Conservation (phyloP, 306 rosid species). For the Oxytropis ochrocephala region DNA sequence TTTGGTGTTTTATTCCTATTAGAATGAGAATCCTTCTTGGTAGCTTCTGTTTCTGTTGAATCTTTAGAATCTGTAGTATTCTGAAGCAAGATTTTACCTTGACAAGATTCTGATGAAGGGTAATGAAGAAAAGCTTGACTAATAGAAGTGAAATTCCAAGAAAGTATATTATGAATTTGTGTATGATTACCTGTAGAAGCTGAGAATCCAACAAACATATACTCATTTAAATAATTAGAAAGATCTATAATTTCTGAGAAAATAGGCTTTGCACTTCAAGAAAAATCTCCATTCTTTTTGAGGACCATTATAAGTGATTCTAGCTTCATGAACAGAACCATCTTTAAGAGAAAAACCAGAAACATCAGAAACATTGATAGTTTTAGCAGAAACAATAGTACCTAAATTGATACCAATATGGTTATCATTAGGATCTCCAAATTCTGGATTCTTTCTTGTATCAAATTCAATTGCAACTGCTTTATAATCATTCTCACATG, state of each 20-base stretch:
- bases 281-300: constrained; percentile 52
- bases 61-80: background rate
- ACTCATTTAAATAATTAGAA: constrained; percentile 47
- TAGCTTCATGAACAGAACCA: constrained; percentile 35
- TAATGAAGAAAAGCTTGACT: constrained; percentile 60
- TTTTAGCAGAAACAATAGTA: constrained; percentile 41
- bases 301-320: constrained; percentile 56
- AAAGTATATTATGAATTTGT: constrained; percentile 60
- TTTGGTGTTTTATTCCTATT: constrained; percentile 21
- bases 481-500: constrained; percentile 56
- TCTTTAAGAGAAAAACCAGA: constrained; percentile 44
- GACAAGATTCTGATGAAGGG: constrained; percentile 56
- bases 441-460: constrained; percentile 52
- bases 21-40: constrained; percentile 9
- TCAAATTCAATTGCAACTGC: constrained; percentile 66
- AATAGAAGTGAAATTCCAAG: constrained; percentile 64
- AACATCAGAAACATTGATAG: constrained; percentile 51
- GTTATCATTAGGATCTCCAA: constrained; percentile 73
- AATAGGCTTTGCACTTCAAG: constrained; percentile 45
- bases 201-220: constrained; percentile 82
- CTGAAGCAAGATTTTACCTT: constrained; percentile 44
- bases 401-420: constrained; percentile 76
- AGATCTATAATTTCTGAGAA: constrained; percentile 41
- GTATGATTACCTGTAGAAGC: constrained; percentile 74
- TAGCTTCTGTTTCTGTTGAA: background rate